These are phyloP conservation scores for Lanmaoa pseudosensibilis DNA, from an alignment of 768 basidiomycete species.

Conservation along the genomic window DNA sequence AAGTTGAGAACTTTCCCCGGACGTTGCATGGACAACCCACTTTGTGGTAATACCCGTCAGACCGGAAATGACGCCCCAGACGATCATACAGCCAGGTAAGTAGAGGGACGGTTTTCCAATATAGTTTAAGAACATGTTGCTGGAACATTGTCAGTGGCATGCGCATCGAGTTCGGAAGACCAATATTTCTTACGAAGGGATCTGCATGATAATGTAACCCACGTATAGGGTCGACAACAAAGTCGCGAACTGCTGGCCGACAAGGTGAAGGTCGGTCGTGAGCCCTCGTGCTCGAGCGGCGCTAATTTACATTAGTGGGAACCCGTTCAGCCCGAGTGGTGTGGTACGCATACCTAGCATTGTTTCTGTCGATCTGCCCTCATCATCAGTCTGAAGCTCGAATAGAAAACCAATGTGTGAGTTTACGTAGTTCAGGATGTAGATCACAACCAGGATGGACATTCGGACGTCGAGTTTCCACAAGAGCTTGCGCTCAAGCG, in stretches of 20 bases:
- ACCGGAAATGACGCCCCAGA: constrained; percentile 65
- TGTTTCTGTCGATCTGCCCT: constrained; percentile 65
- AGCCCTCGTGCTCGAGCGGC: constrained; percentile 71
- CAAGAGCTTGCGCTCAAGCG: constrained; percentile 52
- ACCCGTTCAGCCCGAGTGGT: not conserved
- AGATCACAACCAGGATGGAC: constrained; percentile 48
- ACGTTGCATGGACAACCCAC: constrained; percentile 12
- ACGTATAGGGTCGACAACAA: constrained; percentile 68
- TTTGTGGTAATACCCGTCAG: constrained; percentile 41
- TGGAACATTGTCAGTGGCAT: constrained; percentile 27
- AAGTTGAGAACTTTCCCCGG: not conserved
- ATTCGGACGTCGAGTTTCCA: constrained; percentile 57
- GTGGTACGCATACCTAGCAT: constrained; percentile 49
- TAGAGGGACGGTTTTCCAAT: constrained; percentile 68
- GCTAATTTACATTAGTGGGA: constrained; percentile 34
- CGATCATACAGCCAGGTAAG: constrained; percentile 62
- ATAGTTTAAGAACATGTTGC: constrained; percentile 70
- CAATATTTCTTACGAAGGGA: constrained; percentile 36
- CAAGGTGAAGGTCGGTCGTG: constrained; percentile 60
- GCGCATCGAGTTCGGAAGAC: not conserved
- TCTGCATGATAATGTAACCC: constrained; percentile 48
- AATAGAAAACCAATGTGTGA: not conserved
- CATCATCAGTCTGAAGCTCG: not conserved
- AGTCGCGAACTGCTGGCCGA: constrained; percentile 62
- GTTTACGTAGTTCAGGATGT: constrained; percentile 39